Conservation (phyloP, 1,284 basidiomycete species). For the Anthracocystis walkeri region DNA sequence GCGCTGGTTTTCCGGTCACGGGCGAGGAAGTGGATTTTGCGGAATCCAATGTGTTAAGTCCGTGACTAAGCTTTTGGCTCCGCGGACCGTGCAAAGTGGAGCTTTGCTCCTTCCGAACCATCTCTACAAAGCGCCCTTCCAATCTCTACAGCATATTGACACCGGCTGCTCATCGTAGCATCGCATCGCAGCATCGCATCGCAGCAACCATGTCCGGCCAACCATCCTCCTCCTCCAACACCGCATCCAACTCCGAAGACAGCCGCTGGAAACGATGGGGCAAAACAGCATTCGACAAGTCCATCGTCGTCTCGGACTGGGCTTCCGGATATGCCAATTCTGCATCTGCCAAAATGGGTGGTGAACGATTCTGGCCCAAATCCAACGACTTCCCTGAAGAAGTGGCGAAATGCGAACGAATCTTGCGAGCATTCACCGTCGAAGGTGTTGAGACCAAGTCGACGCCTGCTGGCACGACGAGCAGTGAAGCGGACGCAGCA, state of each 20-base stretch:
- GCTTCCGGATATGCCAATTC: conserved; percentile 63
- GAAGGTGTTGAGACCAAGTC: conserved; percentile 61
- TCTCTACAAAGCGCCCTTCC: no score
- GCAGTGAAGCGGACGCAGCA: conserved; percentile 19
- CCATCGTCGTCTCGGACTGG: conserved; percentile 64
- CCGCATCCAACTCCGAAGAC: conserved; percentile 10
- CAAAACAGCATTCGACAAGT: conserved; percentile 54
- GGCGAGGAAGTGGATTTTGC: no score
- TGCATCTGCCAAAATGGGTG: conserved; percentile 69
- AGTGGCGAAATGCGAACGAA: conserved; percentile 73
- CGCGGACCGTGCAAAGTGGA: no score
- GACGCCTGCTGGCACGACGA: not conserved
- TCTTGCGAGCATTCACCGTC: conserved; percentile 69
- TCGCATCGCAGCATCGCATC: not conserved
- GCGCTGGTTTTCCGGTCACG: no score
- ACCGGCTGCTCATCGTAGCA: no score
- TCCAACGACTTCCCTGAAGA: conserved; percentile 72
- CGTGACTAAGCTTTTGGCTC: no score
- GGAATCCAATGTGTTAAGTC: no score
- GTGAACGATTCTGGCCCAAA: conserved; percentile 73
- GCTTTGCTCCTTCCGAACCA: no score
- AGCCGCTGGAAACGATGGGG: conserved; percentile 53
- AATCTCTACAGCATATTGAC: no score
- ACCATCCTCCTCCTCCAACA: conserved; percentile 5
- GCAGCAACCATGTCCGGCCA: conserved; percentile 14